phyloP scores from a whole-genome alignment of 805 yeast species.

The Citeromyces matritensis region DNA sequence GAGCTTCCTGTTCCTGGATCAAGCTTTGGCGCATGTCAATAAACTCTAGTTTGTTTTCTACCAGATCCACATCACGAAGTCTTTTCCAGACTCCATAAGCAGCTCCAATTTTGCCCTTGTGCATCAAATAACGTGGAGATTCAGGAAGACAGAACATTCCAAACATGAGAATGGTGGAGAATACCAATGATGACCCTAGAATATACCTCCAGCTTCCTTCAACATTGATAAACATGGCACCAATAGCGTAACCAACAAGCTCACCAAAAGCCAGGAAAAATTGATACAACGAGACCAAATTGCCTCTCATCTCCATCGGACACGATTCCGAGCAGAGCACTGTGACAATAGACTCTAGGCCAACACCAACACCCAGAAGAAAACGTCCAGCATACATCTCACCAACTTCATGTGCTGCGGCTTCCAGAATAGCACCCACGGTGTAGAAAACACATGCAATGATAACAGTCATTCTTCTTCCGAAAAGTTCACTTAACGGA shows the following conservation, averaged over 20 bases:
- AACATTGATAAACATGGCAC: slow-evolving; percentile 28
- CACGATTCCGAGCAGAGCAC: slow-evolving; percentile 67
- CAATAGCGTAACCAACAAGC: slow-evolving; percentile 43
- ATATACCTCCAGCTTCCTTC: slow-evolving; percentile 53
- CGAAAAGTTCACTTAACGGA: slow-evolving; percentile 19
- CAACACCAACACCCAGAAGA: slow-evolving; percentile 58
- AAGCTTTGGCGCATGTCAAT: slow-evolving; percentile 1
- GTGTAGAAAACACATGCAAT: slow-evolving; percentile 41
- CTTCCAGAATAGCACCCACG: slow-evolving; percentile 43
- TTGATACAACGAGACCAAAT: slow-evolving; percentile 44
- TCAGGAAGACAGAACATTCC: slow-evolving; percentile 5
- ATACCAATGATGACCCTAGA: slow-evolving; percentile 48
- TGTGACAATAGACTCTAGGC: slow-evolving; percentile 53
- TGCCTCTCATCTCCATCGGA: slow-evolving; percentile 54
- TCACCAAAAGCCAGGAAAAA: slow-evolving; percentile 51
- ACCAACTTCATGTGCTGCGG: slow-evolving; percentile 25
- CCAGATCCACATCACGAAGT: background rate
- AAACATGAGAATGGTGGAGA: slow-evolving; percentile 5
- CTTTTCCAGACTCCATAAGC: slow-evolving; percentile 2
- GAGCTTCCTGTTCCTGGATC: slow-evolving; percentile 1
- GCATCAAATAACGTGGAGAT: slow-evolving; percentile 30
- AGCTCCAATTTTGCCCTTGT: slow-evolving; percentile 19
- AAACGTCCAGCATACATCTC: slow-evolving; percentile 47
- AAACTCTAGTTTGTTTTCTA: slow-evolving; percentile 1
- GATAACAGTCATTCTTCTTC: slow-evolving; percentile 41